Base-by-base conservation (phyloP, 2,329 filamentous ascomycete species). In the Scopulariopsis brevicaulis region DNA sequence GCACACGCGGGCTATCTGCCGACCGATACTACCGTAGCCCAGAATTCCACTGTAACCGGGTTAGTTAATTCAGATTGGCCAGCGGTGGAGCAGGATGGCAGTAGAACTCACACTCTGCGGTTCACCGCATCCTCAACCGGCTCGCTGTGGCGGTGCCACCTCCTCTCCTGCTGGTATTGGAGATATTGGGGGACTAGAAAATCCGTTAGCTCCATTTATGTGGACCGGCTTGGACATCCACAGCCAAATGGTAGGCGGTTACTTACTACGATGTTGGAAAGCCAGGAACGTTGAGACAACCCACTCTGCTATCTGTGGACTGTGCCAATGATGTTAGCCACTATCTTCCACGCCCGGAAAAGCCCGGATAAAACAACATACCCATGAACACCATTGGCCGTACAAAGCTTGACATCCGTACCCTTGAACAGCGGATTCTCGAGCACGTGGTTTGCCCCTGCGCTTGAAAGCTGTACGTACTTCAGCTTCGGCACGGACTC, bases 301-400 rank as follows among this genome's bases (percentile, higher is more conserved):
- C 80, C 80, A 83, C 65, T 83, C 80, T 0, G 79, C 69, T 60
- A 82, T 83, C 62, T 82, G 79, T 2, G 79, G 79, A 1, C 79
- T 81, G 53, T 20, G 7, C 28, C 48, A 10, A 20, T 15, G 20
- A 56, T 48, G 32, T 34, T 12, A 18, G 20, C 12, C 20, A 50
- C 24, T 6, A 11, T 6, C n/a, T 14, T 11, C 46, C 34, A 40
- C 50, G n/a, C 14, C 11, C n/a, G 18, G 3, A 6, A 1, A 12
- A 28, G 28, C 32, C 1, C 50, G 20, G 10, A 15, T 11, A 22
- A 20, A 14, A 8, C 15, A 32, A 65, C 74, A 65, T 60, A 80
- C 79, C 78, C 79, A 48, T 82, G 78, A n/a, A 83, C 76, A 0
- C 81, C 81, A 59, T 80, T 83, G 0, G 79, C 78, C 0, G 79